Conservation (phyloP, 2,329 filamentous ascomycete genomes). For the Alternaria panax region DNA sequence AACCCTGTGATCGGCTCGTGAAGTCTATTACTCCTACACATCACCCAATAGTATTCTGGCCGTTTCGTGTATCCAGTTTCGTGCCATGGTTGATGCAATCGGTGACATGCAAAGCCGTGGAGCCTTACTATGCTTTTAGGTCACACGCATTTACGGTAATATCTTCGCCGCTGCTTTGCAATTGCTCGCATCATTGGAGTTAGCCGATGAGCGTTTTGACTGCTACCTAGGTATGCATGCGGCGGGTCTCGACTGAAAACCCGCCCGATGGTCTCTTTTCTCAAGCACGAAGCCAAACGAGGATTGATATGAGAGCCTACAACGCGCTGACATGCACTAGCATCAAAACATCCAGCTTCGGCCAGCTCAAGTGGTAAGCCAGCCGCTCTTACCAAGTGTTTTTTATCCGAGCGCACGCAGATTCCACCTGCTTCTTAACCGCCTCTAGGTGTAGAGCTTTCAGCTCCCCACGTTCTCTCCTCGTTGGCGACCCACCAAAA, state of each 20-base stretch:
- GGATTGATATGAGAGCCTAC: too few relatives aligned
- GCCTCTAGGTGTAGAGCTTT: too few relatives aligned
- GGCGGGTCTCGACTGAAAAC: too few relatives aligned
- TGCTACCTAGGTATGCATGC: background rate
- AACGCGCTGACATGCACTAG: too few relatives aligned
- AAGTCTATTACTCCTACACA: conserved; percentile 28
- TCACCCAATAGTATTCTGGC: conserved; percentile 6
- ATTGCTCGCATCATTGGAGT: background rate
- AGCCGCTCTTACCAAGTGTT: too few relatives aligned
- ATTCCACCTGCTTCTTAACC: too few relatives aligned
- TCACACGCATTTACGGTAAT: background rate
- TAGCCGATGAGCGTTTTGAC: background rate
- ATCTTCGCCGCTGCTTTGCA: background rate
- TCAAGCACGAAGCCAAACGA: too few relatives aligned
- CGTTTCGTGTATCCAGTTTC: background rate
- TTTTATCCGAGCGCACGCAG: too few relatives aligned
- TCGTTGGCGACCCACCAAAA: too few relatives aligned
- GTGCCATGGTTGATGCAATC: background rate
- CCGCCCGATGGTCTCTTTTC: too few relatives aligned
- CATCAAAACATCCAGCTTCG: too few relatives aligned
- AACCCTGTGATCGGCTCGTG: conserved; percentile 23
- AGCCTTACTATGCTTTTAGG: background rate
- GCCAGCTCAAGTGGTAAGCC: too few relatives aligned
- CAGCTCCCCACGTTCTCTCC: background rate
- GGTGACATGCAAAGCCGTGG: background rate